phyloP scores from a whole-genome alignment of 345 rosid genomes.

The Viola odorata region DNA sequence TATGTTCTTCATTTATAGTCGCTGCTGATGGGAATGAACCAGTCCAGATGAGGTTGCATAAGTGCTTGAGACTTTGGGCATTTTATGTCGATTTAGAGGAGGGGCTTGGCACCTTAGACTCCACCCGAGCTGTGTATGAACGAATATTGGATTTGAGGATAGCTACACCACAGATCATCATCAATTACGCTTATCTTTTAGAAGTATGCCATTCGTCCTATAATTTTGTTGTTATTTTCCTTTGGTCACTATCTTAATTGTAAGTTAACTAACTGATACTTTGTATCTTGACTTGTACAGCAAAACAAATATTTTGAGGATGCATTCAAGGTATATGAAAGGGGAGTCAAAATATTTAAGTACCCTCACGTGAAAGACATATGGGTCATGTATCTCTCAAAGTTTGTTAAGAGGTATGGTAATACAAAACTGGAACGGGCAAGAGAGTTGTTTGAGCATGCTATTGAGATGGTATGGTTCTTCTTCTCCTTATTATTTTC shows the following conservation, averaged over 20 bases:
- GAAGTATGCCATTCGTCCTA: slow-evolving; percentile 39
- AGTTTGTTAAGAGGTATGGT: slow-evolving; percentile 87
- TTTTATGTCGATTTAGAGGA: slow-evolving; percentile 95
- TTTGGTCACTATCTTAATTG: background rate
- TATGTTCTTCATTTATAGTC: slow-evolving; percentile 38
- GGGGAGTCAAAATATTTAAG: slow-evolving; percentile 95
- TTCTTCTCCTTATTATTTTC: slow-evolving; percentile 6
- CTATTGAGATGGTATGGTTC: slow-evolving; percentile 65
- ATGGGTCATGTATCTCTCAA: slow-evolving; percentile 89
- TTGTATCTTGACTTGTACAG: slow-evolving; percentile 31
- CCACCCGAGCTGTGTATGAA: slow-evolving; percentile 90
- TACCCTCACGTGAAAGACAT: slow-evolving; percentile 95
- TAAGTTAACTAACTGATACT: background rate
- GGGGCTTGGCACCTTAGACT: slow-evolving; percentile 82
- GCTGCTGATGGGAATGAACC: slow-evolving; percentile 93
- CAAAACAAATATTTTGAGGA: slow-evolving; percentile 91
- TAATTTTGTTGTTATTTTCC: background rate
- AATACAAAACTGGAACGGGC: slow-evolving; percentile 88
- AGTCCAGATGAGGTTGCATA: slow-evolving; percentile 91
- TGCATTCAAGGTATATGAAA: slow-evolving; percentile 97
- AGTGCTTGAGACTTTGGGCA: slow-evolving; percentile 85
- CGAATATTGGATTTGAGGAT: slow-evolving; percentile 87
- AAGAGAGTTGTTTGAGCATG: slow-evolving; percentile 90
- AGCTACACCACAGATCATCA: slow-evolving; percentile 92
- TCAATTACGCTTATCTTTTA: slow-evolving; percentile 76